Evolutionary conservation across 345 rosid species (phyloP).

Genomic region (Clarkia xantiana): DNA sequence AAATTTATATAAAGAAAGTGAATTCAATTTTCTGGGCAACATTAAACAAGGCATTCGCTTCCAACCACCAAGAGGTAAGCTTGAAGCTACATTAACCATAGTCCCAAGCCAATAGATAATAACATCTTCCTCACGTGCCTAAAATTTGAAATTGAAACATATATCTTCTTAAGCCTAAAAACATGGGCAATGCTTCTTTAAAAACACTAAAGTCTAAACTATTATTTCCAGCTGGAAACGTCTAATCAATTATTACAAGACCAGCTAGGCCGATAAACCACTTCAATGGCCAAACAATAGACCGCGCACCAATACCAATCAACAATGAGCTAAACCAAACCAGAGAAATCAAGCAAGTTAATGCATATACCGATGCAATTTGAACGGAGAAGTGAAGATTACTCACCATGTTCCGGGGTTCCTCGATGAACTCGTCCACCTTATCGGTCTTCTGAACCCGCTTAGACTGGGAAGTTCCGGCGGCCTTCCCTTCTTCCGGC

Average conservation of each 20-base stretch:
- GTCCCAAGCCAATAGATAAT: too few species aligned
- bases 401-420: slow-evolving; percentile 71
- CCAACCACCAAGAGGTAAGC: too few species aligned
- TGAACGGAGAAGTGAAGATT: background rate
- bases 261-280: background rate
- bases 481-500: slow-evolving; percentile 8
- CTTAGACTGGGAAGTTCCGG: slow-evolving; percentile 34
- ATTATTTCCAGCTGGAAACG: background rate
- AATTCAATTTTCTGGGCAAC: background rate
- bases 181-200: too few species aligned
- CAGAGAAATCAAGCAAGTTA: background rate
- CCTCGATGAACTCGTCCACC: slow-evolving; percentile 77
- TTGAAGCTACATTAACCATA: too few species aligned
- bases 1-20: background rate
- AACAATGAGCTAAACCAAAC: background rate
- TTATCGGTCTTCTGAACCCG: slow-evolving; percentile 35
- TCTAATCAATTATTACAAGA: background rate
- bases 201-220: background rate
- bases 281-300: background rate
- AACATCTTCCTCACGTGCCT: too few species aligned
- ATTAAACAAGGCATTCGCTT: too few species aligned
- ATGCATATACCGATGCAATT: too few species aligned
- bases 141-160: too few species aligned
- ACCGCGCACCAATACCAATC: background rate
- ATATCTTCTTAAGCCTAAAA: too few species aligned